These are phyloP conservation scores for Phytophthora vignae DNA, from an alignment of 352 stramenopile genomes.

Conservation along the genomic window DNA sequence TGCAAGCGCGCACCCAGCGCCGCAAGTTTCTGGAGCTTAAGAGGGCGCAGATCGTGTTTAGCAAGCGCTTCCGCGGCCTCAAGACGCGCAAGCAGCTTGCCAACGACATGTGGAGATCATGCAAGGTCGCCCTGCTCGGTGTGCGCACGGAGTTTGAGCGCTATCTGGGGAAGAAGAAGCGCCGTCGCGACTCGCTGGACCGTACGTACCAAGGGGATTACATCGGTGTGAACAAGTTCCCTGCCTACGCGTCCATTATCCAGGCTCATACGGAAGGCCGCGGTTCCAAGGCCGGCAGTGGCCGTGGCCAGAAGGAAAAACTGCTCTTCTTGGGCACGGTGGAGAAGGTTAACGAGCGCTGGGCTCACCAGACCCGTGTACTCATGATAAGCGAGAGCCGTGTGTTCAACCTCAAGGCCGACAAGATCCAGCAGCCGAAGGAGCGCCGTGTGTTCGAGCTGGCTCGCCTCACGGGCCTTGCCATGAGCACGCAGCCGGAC, in stretches of 20 bases:
- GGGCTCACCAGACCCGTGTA: conserved; percentile 79
- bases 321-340: conserved; percentile 77
- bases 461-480: conserved; percentile 59
- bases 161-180: conserved; percentile 88
- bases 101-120: conserved; percentile 70
- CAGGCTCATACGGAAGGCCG: conserved; percentile 52
- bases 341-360: conserved; percentile 87
- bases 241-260: conserved; percentile 70
- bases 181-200: conserved; percentile 81
- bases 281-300: conserved; percentile 31
- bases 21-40: conserved; percentile 66
- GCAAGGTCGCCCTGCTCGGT: conserved; percentile 76
- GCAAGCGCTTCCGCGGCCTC: conserved; percentile 77
- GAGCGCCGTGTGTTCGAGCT: conserved; percentile 80
- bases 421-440: conserved; percentile 87
- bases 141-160: conserved; percentile 88
- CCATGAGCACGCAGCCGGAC: conserved; percentile 82
- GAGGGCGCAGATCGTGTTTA: conserved; percentile 75
- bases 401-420: conserved; percentile 88
- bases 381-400: conserved; percentile 79
- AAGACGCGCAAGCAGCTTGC: conserved; percentile 80
- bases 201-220: conserved; percentile 81
- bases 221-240: conserved; percentile 77
- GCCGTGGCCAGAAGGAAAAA: conserved; percentile 50
- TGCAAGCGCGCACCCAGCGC: conserved; percentile 59